Evolutionary conservation across 108 stramenopile species (phyloP).

Genomic region (Fragilaria crotonensis): DNA sequence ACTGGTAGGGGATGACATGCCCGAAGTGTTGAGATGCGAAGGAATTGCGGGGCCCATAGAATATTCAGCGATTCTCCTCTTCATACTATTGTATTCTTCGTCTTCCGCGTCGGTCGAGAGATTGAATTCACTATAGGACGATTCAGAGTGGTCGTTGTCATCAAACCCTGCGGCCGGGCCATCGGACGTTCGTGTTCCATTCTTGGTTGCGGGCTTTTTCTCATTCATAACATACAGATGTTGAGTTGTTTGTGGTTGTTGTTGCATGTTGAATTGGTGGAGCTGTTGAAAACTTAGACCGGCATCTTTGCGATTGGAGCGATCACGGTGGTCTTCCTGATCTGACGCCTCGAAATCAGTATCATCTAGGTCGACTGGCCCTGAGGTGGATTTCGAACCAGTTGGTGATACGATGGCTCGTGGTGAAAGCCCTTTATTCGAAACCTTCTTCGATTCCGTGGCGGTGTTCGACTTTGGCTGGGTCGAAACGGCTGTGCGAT

Average conservation of each 20-base stretch:
- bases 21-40: slow-evolving; percentile 4
- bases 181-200: not conserved
- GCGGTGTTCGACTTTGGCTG: no score
- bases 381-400: not conserved
- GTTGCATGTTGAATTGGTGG: slow-evolving; percentile 7
- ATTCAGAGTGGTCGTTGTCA: slow-evolving; percentile 11
- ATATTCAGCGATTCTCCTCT: slow-evolving; percentile 14
- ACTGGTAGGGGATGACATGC: slow-evolving; percentile 20
- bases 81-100: slow-evolving; percentile 59
- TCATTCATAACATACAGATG: not conserved
- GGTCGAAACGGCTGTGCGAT: no score
- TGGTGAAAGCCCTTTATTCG: not conserved
- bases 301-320: not conserved
- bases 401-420: not conserved
- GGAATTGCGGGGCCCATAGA: slow-evolving; percentile 8
- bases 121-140: slow-evolving; percentile 34
- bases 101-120: slow-evolving; percentile 72
- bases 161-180: not conserved
- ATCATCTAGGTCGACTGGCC: slow-evolving; percentile 1
- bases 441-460: not conserved
- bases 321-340: slow-evolving; percentile 1
- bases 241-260: not conserved
- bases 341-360: not conserved
- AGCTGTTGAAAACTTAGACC: slow-evolving; percentile 1
- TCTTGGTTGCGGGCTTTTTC: not conserved